A percentile compares a stretch with the other conserved stretches of the same genome.
Evolutionary conservation across 345 rosid genomes (phyloP).

Genomic region (Eucalyptus camaldulensis): DNA sequence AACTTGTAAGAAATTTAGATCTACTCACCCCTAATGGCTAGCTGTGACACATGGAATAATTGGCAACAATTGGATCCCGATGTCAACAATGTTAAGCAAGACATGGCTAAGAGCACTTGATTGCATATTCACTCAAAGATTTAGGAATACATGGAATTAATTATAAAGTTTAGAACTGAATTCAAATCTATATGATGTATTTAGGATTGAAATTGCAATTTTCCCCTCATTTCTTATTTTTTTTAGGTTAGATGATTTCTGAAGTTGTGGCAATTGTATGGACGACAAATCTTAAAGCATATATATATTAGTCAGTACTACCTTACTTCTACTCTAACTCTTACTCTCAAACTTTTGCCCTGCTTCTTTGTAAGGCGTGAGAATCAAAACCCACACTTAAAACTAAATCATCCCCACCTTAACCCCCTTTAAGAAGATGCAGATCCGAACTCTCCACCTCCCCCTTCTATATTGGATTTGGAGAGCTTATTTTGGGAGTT

Average conservation of each 20-base stretch:
- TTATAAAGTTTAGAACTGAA: too few relatives aligned
- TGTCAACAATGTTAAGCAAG: not conserved
- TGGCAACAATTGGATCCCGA: not conserved
- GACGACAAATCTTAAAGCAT: not conserved
- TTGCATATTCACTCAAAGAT: too few relatives aligned
- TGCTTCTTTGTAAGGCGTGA: fast-evolving
- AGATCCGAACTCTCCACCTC: too few relatives aligned
- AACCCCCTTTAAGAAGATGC: too few relatives aligned
- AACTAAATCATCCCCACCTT: too few relatives aligned
- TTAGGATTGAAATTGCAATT: not conserved
- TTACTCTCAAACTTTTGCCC: too few relatives aligned
- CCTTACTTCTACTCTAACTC: too few relatives aligned
- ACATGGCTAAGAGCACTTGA: not conserved
- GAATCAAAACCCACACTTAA: too few relatives aligned
- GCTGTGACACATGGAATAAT: not conserved
- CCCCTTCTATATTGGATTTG: not conserved
- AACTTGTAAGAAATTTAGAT: too few relatives aligned
- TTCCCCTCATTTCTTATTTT: not conserved
- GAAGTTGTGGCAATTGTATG: not conserved
- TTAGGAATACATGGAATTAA: not conserved
- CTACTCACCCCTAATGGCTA: not conserved
- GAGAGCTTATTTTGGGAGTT: not conserved
- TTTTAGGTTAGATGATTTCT: not conserved
- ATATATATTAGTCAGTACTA: too few relatives aligned
- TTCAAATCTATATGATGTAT: too few relatives aligned